These are phyloP conservation scores for Metschnikowia kofuensis DNA, from an alignment of 805 yeast species.

Conservation along the genomic window DNA sequence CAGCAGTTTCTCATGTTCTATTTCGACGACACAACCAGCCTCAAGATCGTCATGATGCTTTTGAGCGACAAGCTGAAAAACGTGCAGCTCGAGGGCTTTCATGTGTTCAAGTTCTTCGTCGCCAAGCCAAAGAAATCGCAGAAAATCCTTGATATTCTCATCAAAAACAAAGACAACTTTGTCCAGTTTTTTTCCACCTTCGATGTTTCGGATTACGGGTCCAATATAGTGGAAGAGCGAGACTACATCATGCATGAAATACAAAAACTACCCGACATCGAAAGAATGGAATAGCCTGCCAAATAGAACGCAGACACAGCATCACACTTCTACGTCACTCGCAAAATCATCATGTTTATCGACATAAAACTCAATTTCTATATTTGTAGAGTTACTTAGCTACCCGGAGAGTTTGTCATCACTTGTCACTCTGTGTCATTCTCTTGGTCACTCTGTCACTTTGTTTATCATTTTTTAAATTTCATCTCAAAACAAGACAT, in stretches of 20 bases:
- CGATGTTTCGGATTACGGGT: slow-evolving; percentile 60
- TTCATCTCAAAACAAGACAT: neutral
- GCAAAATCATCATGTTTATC: neutral
- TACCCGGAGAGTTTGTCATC: too few relatives aligned
- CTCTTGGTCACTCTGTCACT: neutral
- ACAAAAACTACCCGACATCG: slow-evolving; percentile 63
- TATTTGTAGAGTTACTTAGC: too few relatives aligned
- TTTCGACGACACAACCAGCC: slow-evolving; percentile 75
- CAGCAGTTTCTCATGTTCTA: slow-evolving; percentile 70
- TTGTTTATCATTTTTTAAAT: too few relatives aligned
- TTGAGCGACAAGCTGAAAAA: slow-evolving; percentile 87
- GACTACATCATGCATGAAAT: slow-evolving; percentile 77
- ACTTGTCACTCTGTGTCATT: neutral
- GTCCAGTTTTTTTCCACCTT: slow-evolving; percentile 66
- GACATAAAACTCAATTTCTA: too few relatives aligned
- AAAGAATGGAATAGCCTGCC: slow-evolving; percentile 17
- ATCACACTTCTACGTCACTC: neutral
- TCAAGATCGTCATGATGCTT: slow-evolving; percentile 82
- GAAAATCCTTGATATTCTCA: slow-evolving; percentile 73
- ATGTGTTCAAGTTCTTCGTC: slow-evolving; percentile 91
- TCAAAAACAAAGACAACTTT: slow-evolving; percentile 78
- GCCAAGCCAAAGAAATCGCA: slow-evolving; percentile 91
- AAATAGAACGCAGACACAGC: neutral
- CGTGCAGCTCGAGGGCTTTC: slow-evolving; percentile 86
- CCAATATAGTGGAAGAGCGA: slow-evolving; percentile 71